Percentiles rank a stretch among this genome's conserved stretches.
Conservation (phyloP, 306 rosid genomes). For the Gastrolobium villosum region DNA sequence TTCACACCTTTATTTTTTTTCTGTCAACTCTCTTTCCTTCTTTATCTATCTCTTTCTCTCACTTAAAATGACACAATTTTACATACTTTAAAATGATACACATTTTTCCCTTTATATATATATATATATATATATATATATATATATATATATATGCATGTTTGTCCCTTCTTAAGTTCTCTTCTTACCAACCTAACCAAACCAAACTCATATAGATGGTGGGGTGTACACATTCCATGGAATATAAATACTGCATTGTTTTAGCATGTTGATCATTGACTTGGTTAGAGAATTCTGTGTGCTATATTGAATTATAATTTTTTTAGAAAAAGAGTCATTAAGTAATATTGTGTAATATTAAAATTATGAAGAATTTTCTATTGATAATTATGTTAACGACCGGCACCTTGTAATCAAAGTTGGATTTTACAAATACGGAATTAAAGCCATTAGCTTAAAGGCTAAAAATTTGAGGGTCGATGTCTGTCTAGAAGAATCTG, state of each 20-base stretch:
- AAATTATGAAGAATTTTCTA: not conserved
- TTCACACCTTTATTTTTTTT: too few species aligned
- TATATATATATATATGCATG: not conserved
- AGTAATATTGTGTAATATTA: not conserved
- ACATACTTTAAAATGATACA: too few species aligned
- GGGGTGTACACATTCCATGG: not conserved
- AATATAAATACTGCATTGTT: not conserved
- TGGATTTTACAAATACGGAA: not conserved
- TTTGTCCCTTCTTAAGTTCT: not conserved
- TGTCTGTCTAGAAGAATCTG: slow-evolving; percentile 10
- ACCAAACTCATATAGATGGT: not conserved
- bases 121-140: too few species aligned
- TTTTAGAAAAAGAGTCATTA: not conserved
- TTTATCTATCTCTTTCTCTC: too few species aligned
- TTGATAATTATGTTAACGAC: not conserved
- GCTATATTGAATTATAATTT: not conserved
- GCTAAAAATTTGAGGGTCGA: not conserved
- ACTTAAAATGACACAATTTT: too few species aligned
- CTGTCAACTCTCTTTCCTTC: too few species aligned
- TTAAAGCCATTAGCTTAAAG: not conserved
- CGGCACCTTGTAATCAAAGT: not conserved
- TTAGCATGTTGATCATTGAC: not conserved
- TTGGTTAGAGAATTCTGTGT: not conserved
- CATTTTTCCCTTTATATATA: too few species aligned
- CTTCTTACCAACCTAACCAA: not conserved